A percentile compares a stretch with the other conserved stretches of the same genome.
phyloP scores from a whole-genome alignment of 129 eudicot genomes.

The Smallanthus sonchifolius region DNA sequence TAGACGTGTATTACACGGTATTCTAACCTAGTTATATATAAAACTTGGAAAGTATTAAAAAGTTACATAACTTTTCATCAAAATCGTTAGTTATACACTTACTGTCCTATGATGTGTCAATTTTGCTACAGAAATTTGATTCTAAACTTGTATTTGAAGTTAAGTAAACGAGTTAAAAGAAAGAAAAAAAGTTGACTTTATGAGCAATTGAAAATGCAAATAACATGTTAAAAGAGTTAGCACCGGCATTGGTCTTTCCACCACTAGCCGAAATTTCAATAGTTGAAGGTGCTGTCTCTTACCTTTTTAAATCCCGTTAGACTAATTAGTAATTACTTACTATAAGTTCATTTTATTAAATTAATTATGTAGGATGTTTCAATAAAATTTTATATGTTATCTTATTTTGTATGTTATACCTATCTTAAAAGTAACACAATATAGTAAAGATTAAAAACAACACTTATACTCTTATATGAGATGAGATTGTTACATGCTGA shows the following conservation, averaged over 20 bases:
- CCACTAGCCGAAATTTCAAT: conserved; percentile 27
- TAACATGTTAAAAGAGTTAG: conserved; percentile 16
- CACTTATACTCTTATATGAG: too few relatives aligned
- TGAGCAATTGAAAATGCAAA: conserved; percentile 9
- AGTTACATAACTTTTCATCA: neutral
- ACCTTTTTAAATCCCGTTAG: conserved; percentile 4
- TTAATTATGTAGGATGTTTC: neutral
- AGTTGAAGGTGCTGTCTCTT: neutral
- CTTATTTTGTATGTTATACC: too few relatives aligned
- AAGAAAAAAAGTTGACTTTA: neutral
- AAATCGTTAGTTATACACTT: neutral
- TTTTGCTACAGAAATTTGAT: neutral
- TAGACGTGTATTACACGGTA: too few relatives aligned
- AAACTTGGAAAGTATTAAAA: too few relatives aligned
- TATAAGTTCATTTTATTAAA: neutral
- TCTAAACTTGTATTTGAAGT: neutral
- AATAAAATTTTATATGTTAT: neutral
- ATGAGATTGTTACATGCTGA: too few relatives aligned
- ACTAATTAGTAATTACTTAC: neutral
- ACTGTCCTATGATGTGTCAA: neutral
- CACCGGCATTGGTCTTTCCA: conserved; percentile 23
- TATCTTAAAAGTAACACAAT: too few relatives aligned
- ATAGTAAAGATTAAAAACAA: too few relatives aligned
- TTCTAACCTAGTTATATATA: too few relatives aligned
- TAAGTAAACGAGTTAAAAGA: neutral